Conservation (phyloP, 1,139 yeast species). For the Martiniozyma asiatica region DNA sequence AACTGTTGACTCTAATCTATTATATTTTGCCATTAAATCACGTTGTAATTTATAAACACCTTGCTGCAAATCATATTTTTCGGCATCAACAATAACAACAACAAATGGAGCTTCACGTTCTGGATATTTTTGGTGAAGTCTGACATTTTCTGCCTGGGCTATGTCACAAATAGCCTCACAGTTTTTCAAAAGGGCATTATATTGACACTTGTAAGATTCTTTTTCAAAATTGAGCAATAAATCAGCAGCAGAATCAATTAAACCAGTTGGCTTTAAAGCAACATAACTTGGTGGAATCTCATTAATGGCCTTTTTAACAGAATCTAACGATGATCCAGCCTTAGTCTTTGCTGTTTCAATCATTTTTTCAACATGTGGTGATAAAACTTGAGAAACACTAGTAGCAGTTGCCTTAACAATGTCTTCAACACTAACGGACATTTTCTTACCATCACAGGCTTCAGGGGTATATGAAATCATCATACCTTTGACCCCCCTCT, state of each 20-base stretch:
- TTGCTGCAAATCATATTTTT: constrained; percentile 73
- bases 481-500: constrained; percentile 81
- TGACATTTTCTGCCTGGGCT: constrained; percentile 44
- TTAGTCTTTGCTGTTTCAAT: constrained; percentile 30
- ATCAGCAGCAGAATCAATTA: constrained; percentile 63
- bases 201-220: constrained; percentile 40
- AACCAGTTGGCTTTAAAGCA: constrained; percentile 90
- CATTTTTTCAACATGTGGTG: constrained; percentile 52
- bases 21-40: constrained; percentile 63
- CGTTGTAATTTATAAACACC: constrained; percentile 91
- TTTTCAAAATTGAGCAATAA: constrained; percentile 50
- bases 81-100: constrained; percentile 86
- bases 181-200: constrained; percentile 51
- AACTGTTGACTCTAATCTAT: constrained; percentile 54
- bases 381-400: constrained; percentile 58
- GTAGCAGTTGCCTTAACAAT: constrained; percentile 56
- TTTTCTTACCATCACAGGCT: constrained; percentile 67
- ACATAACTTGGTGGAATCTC: constrained; percentile 68
- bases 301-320: constrained; percentile 34
- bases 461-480: constrained; percentile 90
- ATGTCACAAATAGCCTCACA: constrained; percentile 47
- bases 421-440: constrained; percentile 48
- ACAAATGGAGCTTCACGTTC: constrained; percentile 68
- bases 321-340: no score
- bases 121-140: constrained; percentile 43